Evolutionary conservation across 495 filamentous ascomycete species (phyloP), one percentile per base, ranked within the genome.

Genomic region (Xylaria cubensis): DNA sequence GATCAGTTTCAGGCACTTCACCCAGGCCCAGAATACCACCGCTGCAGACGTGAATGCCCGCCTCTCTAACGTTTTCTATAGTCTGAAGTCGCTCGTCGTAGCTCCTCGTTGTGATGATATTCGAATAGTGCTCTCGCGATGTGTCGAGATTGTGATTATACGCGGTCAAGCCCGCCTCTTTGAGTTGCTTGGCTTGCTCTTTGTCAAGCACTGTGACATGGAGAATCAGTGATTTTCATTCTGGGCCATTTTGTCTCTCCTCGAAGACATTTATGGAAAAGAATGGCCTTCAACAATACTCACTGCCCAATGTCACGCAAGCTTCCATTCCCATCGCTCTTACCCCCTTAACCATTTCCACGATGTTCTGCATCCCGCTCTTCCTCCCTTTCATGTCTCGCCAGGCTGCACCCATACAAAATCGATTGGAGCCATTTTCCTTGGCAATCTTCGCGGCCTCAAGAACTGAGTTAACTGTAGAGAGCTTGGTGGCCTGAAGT

Each of bases 361-460:
- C 92, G 79, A 95, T 89, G 74, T 94, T 93, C 77, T 88, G 88
- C 29, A 97, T 83, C 69, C 87, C 89, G 19, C 88, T 91, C 83
- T 94, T 94, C 71, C 93, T 91, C 42, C 93, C 93, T 6, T 92
- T 91, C 93, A 97, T 97, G 81, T 97, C 93, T 24, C 93, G 85
- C 93, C 93, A 97, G 1, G 93, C 93, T 17, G 93, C 93, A 24
- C 93, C 93, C 93, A 95, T 95, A 83, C 93, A 97, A 86, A 97
- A 97, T 12, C 93, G 89, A 10, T 92, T 94, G 82, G 89, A 92
- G 46, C 93, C 93, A 73, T 94, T 94, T 50, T 84, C 86, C 72
- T 92, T 92, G 68, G 93, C 93, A n/a, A 87, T 88, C 6, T 89
- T 85, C 15, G 93, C 93, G 10, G 92, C 92, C 7, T 81, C 85